Base-by-base conservation (phyloP, 768 basidiomycete genomes). In the Lyophyllum atratum region DNA sequence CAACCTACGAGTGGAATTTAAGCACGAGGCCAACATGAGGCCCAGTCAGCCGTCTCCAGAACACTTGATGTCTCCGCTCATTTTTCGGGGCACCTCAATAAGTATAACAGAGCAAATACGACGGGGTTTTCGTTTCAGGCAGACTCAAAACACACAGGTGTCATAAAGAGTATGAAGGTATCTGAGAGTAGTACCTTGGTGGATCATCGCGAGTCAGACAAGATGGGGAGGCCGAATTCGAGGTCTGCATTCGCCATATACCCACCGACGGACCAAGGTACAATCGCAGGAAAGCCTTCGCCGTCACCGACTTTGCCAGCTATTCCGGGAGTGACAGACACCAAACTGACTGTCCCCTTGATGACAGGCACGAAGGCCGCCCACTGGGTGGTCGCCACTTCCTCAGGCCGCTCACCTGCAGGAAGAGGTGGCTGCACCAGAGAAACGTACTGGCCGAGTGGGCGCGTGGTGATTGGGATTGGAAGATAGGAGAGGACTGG, bases 381-480 rank as follows among this genome's bases (percentile, higher is more conserved):
- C 67, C 70, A 68, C 39, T 66, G 45, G 14, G 25, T 49, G 0
- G 66, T 71, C 19, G 49, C 60, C 17, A 68, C 61, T 15, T 66
- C 65, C 43, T 71, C 68, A 17, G 66, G 56, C 10, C 55, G 24
- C 6, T 57, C 29, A 10, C 62, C 65, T 4, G 61, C 60, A 10
- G 68, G 70, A 4, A 73, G 46, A 9, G 65, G 65, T 11, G 66
- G 73, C 29, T 67, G 70, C 34, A 58, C 51, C 21, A 70, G 49
- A 5, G 10, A 22, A 22, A 48, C 54, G 54, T 55, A 66, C 1
- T 37, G 47, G 4, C 65, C 65, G 7, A 67, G 17, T 9, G 64
- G 26, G 4, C 47, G 39, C 15, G 61, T 63, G 51, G 57, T 64
- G 24, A 67, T 17, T 3, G 63, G 66, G 17, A 73, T 55, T 6